phyloP scores from a whole-genome alignment of 768 basidiomycete species.

The Mycena crocata region DNA sequence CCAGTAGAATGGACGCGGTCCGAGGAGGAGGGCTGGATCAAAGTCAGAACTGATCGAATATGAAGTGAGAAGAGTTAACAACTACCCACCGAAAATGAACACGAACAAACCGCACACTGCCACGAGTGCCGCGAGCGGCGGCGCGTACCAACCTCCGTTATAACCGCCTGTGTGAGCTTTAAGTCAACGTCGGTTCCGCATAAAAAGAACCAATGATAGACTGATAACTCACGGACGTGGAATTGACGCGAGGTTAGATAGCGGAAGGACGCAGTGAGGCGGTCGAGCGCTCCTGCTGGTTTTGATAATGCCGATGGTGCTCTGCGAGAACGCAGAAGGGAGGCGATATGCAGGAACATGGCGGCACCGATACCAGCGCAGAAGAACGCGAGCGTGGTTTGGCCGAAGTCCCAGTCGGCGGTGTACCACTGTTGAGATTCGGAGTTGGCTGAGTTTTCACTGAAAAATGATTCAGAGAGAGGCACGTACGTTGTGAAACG shows the following conservation, averaged over 20 bases:
- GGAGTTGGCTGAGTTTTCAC: not conserved
- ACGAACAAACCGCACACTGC: conserved; percentile 31
- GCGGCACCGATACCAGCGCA: not conserved
- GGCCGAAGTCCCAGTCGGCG: conserved; percentile 4
- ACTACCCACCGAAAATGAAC: conserved; percentile 29
- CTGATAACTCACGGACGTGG: conserved; percentile 25
- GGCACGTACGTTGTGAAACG: not conserved
- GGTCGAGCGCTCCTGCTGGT: conserved; percentile 15
- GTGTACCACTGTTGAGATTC: not conserved
- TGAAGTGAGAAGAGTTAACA: not conserved
- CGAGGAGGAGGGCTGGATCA: conserved; percentile 38
- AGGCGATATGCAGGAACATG: not conserved
- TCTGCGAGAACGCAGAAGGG: not conserved
- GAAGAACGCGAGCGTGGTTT: conserved; percentile 5
- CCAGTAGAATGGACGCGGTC: conserved; percentile 42
- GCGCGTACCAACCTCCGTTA: conserved; percentile 19
- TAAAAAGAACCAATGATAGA: not conserved
- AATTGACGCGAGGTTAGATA: conserved; percentile 40
- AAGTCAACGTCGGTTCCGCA: too few species aligned
- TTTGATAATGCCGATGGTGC: not conserved
- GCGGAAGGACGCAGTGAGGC: conserved; percentile 32
- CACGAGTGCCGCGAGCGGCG: conserved; percentile 41
- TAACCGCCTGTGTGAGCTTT: too few species aligned
- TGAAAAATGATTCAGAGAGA: not conserved
- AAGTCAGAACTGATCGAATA: not conserved